These are phyloP conservation scores for Phytophthora constricta DNA, from an alignment of 352 stramenopile species.

Conservation along the genomic window DNA sequence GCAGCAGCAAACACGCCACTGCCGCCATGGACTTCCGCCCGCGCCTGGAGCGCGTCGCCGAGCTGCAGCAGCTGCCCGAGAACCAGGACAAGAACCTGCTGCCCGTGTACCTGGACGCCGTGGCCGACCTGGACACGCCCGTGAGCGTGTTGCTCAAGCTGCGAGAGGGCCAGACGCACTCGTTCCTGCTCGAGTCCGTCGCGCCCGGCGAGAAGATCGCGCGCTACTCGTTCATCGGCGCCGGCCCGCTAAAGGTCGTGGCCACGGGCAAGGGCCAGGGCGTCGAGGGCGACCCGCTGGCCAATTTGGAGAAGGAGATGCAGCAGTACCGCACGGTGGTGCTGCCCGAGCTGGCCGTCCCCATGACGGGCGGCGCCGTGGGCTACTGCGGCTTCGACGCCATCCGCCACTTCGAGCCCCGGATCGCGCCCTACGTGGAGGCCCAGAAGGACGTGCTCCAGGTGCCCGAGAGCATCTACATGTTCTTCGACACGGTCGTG, in stretches of 20 bases:
- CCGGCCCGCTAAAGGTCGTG: conserved; percentile 79
- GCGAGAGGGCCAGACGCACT: conserved; percentile 75
- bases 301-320: conserved; percentile 85
- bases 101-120: conserved; percentile 84
- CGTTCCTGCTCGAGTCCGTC: conserved; percentile 89
- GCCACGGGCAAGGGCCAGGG: conserved; percentile 64
- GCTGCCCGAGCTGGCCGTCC: conserved; percentile 78
- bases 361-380: conserved; percentile 88
- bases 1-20: background rate
- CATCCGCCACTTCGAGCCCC: conserved; percentile 90
- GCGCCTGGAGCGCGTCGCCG: conserved; percentile 62
- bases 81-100: conserved; percentile 87
- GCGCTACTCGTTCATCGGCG: conserved; percentile 91
- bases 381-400: conserved; percentile 91
- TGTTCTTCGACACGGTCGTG: conserved; percentile 91
- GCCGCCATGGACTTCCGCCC: conserved; percentile 65
- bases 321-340: conserved; percentile 67
- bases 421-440: conserved; percentile 78
- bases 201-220: conserved; percentile 86
- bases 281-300: conserved; percentile 74
- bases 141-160: conserved; percentile 91
- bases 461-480: conserved; percentile 91
- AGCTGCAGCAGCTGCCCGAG: conserved; percentile 58
- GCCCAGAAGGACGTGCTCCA: conserved; percentile 80
- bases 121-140: conserved; percentile 88